These are phyloP conservation scores for Suillus fuscotomentosus DNA, from an alignment of 768 basidiomycete species.

Conservation along the genomic window DNA sequence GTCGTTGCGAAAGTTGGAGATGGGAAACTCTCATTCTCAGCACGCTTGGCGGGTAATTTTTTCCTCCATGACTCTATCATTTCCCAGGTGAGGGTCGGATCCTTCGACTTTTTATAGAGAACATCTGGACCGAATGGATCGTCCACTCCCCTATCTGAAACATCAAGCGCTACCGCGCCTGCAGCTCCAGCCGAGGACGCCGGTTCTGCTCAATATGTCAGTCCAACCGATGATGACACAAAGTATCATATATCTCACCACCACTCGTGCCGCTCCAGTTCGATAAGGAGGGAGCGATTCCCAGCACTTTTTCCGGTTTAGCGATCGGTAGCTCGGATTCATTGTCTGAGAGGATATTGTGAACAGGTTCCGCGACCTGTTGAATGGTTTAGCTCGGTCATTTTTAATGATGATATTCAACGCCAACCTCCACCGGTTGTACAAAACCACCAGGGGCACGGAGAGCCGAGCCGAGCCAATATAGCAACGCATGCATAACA, in stretches of 20 bases:
- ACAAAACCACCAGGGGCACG: conserved; percentile 29
- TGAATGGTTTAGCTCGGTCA: background rate
- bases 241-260: conserved; percentile 15
- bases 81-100: conserved; percentile 20
- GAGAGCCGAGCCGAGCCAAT: conserved; percentile 57
- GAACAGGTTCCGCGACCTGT: conserved; percentile 31
- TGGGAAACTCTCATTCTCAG: conserved; percentile 11
- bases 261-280: conserved; percentile 31
- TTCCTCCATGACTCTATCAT: conserved; percentile 33
- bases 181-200: conserved; percentile 21
- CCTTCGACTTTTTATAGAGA: conserved; percentile 21
- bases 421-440: conserved; percentile 20
- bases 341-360: conserved; percentile 20
- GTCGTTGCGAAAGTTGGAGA: background rate
- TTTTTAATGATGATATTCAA: background rate
- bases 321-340: background rate
- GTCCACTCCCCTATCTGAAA: conserved; percentile 21
- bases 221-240: background rate
- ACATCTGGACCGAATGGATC: conserved; percentile 5
- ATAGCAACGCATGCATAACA: conserved; percentile 50
- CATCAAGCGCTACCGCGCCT: conserved; percentile 11
- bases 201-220: conserved; percentile 13
- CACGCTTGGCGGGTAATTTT: conserved; percentile 18
- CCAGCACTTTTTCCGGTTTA: background rate
- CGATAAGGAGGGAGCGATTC: conserved; percentile 23